Conservation (phyloP, 2,329 filamentous ascomycete species). For the Sporothrix globosa region DNA sequence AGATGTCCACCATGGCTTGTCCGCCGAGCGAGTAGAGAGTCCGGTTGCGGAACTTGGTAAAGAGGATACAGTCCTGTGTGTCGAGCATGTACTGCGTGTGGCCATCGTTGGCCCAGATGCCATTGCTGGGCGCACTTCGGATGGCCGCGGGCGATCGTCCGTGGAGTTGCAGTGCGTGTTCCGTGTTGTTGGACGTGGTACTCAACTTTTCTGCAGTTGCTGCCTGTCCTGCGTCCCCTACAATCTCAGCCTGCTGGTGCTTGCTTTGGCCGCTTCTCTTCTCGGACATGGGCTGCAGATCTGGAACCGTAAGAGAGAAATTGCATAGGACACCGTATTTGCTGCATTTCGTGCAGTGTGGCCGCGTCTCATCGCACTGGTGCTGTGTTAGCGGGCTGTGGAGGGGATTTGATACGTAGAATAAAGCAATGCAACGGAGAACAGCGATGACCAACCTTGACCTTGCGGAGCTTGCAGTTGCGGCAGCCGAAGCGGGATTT, state of each 20-base stretch:
- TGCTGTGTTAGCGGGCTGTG: not conserved
- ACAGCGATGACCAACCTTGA: conserved; percentile 47
- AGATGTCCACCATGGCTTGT: conserved; percentile 22
- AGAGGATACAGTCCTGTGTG: conserved; percentile 18
- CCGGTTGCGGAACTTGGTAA: conserved; percentile 25
- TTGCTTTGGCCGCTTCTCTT: conserved; percentile 21
- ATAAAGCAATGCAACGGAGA: not conserved
- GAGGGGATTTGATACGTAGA: not conserved
- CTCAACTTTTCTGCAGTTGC: not conserved
- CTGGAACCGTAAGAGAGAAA: conserved; percentile 44
- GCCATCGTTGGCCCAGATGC: conserved; percentile 44
- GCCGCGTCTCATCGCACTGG: conserved; percentile 54
- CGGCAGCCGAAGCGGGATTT: conserved; percentile 46
- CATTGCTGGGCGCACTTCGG: not conserved
- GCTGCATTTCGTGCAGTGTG: conserved; percentile 49
- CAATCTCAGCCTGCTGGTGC: not conserved
- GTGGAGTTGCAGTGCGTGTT: not conserved
- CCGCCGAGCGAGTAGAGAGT: conserved; percentile 25
- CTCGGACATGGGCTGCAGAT: conserved; percentile 45
- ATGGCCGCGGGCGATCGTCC: not conserved
- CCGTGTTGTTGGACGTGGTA: not conserved
- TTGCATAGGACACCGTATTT: conserved; percentile 53
- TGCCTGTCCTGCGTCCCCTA: no score
- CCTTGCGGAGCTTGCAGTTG: conserved; percentile 56
- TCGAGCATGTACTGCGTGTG: conserved; percentile 21